phyloP scores from a whole-genome alignment of 305 asterid genomes.

The Fraxinus dipetala region DNA sequence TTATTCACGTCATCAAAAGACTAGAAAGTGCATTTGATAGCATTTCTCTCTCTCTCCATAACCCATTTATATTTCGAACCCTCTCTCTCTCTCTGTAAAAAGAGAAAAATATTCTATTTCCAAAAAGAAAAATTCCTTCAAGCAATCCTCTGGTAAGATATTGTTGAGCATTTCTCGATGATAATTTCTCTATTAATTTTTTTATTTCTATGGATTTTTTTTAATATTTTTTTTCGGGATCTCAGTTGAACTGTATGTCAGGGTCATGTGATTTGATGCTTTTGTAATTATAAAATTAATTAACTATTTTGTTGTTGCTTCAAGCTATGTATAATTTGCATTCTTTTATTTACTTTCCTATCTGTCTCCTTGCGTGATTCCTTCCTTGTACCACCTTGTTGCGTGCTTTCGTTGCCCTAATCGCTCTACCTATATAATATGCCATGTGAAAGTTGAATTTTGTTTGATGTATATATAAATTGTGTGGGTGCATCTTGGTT shows the following conservation, averaged over 20 bases:
- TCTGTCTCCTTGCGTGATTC: constrained; percentile 53
- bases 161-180: neutral
- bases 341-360: constrained; percentile 20
- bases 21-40: neutral
- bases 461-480: constrained; percentile 18
- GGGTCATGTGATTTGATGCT: constrained; percentile 48
- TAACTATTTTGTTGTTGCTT: constrained; percentile 8
- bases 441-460: constrained; percentile 28
- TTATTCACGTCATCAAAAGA: neutral
- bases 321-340: constrained; percentile 1
- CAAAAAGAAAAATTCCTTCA: neutral
- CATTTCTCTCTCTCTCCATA: neutral
- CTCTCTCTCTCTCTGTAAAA: neutral
- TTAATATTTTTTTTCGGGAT: neutral
- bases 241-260: neutral
- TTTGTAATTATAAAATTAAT: constrained; percentile 28
- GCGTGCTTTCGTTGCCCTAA: constrained; percentile 39
- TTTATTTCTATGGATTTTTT: neutral
- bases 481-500: constrained; percentile 27
- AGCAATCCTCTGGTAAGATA: neutral
- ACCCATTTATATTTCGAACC: neutral
- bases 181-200: neutral
- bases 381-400: constrained; percentile 65
- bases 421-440: constrained; percentile 10
- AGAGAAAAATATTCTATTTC: neutral